phyloP scores from a whole-genome alignment of 768 basidiomycete genomes.

The Auricularia sp. region DNA sequence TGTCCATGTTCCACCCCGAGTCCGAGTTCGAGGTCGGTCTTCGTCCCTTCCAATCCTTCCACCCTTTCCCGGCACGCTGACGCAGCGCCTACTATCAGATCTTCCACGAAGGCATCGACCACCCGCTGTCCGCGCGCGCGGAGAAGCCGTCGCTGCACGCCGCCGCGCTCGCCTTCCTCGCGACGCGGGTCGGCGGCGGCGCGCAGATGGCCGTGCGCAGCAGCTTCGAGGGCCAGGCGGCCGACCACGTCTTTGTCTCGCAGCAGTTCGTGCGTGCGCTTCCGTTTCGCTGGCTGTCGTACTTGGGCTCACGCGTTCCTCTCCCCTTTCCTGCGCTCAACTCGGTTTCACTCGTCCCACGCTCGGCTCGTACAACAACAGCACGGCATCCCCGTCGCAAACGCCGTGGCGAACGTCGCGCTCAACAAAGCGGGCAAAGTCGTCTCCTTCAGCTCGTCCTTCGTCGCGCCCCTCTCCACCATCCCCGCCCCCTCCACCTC shows the following conservation, averaged over 20 bases:
- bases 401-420: slow-evolving; percentile 36
- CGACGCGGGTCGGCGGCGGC: background rate
- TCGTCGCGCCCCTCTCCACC: slow-evolving; percentile 26
- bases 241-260: background rate
- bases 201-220: background rate
- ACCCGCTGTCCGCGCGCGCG: background rate
- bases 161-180: background rate
- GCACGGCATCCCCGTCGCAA: slow-evolving; percentile 26
- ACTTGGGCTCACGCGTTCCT: too few species aligned
- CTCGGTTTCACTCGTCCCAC: background rate
- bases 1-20: background rate
- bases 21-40: background rate
- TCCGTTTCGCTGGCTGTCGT: too few species aligned
- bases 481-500: slow-evolving; percentile 24
- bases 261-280: background rate
- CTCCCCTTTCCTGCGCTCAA: too few species aligned
- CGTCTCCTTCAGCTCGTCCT: slow-evolving; percentile 35
- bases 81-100: too few species aligned
- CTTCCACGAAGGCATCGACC: background rate
- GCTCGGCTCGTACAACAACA: slow-evolving; percentile 2
- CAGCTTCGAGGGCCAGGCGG: background rate
- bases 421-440: slow-evolving; percentile 32
- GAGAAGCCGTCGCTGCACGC: background rate
- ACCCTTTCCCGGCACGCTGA: too few species aligned
- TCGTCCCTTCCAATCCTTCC: too few species aligned